Evolutionary conservation across 129 eudicot genomes (phyloP).

Genomic region (Arctium minus): DNA sequence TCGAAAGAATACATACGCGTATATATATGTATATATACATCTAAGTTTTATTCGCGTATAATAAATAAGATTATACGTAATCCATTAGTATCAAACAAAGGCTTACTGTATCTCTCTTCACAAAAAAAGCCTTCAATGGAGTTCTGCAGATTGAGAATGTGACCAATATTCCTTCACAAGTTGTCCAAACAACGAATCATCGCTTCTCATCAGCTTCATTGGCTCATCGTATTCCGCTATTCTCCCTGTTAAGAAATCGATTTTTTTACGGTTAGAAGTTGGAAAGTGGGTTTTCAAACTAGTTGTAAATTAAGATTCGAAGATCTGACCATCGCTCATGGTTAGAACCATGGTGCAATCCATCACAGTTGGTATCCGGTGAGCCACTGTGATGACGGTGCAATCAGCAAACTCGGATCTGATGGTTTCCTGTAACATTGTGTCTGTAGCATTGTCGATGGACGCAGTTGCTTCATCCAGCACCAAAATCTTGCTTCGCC

Average conservation of each 20-base stretch:
- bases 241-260: constrained; percentile 49
- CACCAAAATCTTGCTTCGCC: constrained; percentile 78
- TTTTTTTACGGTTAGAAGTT: neutral
- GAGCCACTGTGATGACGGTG: constrained; percentile 94
- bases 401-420: constrained; percentile 82
- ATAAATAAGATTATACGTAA: constrained; percentile 4
- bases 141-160: constrained; percentile 55
- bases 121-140: constrained; percentile 23
- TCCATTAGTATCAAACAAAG: neutral
- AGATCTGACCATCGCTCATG: constrained; percentile 65
- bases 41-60: constrained; percentile 10
- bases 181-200: constrained; percentile 83
- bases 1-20: neutral
- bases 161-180: constrained; percentile 96
- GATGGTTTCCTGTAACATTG: constrained; percentile 76
- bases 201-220: constrained; percentile 71
- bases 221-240: constrained; percentile 90
- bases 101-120: neutral
- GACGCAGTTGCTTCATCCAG: constrained; percentile 98
- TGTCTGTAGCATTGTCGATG: constrained; percentile 81
- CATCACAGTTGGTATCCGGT: constrained; percentile 96
- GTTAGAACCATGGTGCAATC: constrained; percentile 86
- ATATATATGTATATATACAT: constrained; percentile 1
- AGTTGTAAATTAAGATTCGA: neutral
- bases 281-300: neutral